A percentile compares a stretch with the other conserved stretches of the same genome.
phyloP scores from a whole-genome alignment of 495 filamentous ascomycete genomes.

The Hypoxylon lenormandii region DNA sequence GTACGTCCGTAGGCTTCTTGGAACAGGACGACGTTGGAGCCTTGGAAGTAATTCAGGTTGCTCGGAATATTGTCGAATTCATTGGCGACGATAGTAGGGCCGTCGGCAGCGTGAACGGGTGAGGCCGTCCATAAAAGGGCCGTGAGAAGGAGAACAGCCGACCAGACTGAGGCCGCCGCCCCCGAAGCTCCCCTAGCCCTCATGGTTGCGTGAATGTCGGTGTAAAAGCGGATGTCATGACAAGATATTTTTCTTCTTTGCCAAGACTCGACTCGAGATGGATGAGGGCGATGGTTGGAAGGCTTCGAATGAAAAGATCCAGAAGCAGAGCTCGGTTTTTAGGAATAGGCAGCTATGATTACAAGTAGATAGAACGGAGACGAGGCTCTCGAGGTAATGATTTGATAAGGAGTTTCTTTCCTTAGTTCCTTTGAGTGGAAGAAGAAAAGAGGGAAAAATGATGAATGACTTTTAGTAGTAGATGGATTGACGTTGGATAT shows the following conservation, averaged over 20 bases:
- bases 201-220: slow-evolving; percentile 54
- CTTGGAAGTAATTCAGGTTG: slow-evolving; percentile 84
- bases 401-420: slow-evolving; percentile 3
- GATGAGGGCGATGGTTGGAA: slow-evolving; percentile 8
- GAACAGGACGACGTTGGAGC: slow-evolving; percentile 80
- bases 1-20: slow-evolving; percentile 66
- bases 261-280: slow-evolving; percentile 9
- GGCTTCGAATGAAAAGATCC: slow-evolving; percentile 9
- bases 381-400: not conserved
- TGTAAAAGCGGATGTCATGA: slow-evolving; percentile 46
- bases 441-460: slow-evolving; percentile 24
- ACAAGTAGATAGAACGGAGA: slow-evolving; percentile 7
- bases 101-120: slow-evolving; percentile 60
- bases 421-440: not conserved
- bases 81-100: slow-evolving; percentile 62
- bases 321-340: slow-evolving; percentile 6
- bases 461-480: slow-evolving; percentile 8
- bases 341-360: slow-evolving; percentile 11
- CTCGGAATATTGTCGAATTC: slow-evolving; percentile 71
- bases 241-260: slow-evolving; percentile 24
- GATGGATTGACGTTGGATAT: slow-evolving; percentile 11
- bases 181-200: slow-evolving; percentile 60
- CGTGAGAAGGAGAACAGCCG: slow-evolving; percentile 48
- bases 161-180: slow-evolving; percentile 57
- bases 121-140: slow-evolving; percentile 53